Evolutionary conservation across 768 basidiomycete genomes (phyloP), one percentile per base, ranked within the genome.

Genomic region (Psilocybe cubensis): DNA sequence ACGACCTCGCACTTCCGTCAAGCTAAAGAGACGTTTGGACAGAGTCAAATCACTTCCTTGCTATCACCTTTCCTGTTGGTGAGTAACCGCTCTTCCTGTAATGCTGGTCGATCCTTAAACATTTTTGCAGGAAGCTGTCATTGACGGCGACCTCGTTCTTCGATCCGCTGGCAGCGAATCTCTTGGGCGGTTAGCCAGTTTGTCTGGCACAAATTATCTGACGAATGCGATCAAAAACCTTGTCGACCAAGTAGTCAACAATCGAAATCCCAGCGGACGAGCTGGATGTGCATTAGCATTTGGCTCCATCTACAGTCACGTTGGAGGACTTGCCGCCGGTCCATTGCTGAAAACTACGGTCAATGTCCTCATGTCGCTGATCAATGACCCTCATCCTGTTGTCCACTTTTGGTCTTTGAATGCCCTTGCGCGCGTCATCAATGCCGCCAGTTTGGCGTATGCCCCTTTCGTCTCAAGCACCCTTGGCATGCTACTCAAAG

Each of bases 201-300:
- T 96, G 28, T 90, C 91, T 1, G 93, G 89, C 4, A 92, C 88
- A 6, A 83, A 80, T 40, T 96, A 95, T 77, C 78, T 98, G 48
- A 91, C 92, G 0, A 82, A 80, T 43, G 91, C 96, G 70, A 89
- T 94, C 59, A 97, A 97, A 71, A 86, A 86, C 59, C 79, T 98
- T 3, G 94, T 98, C 8, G 91, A 97, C 63, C 90, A 94, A 65
- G 91, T 98, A 21, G 94, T 98, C 54, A 93, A 81, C 72, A 97
- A 98, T 70, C 89, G 96, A 17, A 91, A 96, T 70, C 96, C 97
- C 0, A 83, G 92, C 59, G 88, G 88, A 21, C 86, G 97, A 17
- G 96, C 96, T 14, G 97, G 97, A 0, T 98, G 95, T 68, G 94
- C 95, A 0, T 74, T 95, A 33, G 91, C 96, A 0, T 94, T 98